Conservation (phyloP, 768 basidiomycete genomes). For the Tylopilus sp. region DNA sequence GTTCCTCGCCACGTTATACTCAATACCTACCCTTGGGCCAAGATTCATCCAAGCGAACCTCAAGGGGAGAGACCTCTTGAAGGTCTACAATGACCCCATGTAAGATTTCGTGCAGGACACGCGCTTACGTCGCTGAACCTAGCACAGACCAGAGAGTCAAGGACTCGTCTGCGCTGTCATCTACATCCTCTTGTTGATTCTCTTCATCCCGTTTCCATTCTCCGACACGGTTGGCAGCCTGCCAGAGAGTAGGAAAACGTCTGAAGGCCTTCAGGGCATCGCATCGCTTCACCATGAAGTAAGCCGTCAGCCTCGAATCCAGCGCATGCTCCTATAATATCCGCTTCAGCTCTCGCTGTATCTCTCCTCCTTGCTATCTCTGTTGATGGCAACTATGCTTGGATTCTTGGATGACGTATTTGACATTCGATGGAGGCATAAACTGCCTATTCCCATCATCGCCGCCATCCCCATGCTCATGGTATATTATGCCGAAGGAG, state of each 20-base stretch:
- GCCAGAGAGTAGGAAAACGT: conserved; percentile 38
- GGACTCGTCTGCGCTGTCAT: conserved; percentile 88
- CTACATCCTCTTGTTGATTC: conserved; percentile 81
- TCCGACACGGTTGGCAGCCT: conserved; percentile 61
- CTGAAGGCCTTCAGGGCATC: conserved; percentile 44
- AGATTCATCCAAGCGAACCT: conserved; percentile 79
- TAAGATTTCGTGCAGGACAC: conserved; percentile 33
- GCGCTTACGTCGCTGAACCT: neutral
- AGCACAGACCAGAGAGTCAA: conserved; percentile 84
- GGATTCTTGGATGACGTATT: conserved; percentile 98
- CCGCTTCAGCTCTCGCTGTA: conserved; percentile 76
- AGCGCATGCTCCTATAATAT: neutral
- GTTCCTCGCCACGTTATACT: conserved; percentile 67
- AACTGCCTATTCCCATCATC: conserved; percentile 94
- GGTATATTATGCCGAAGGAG: conserved; percentile 94
- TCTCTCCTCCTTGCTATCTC: conserved; percentile 86
- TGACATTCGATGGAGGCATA: conserved; percentile 98
- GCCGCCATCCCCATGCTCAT: conserved; percentile 92
- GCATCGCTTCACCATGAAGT: conserved; percentile 75
- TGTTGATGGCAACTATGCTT: conserved; percentile 88
- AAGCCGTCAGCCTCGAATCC: conserved; percentile 17
- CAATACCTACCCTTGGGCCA: conserved; percentile 81
- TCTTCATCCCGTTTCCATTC: conserved; percentile 96
- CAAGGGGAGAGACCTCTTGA: conserved; percentile 84
- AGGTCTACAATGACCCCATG: conserved; percentile 72